Base-by-base conservation (phyloP, 192 early-diverging fungal genomes). In the Martensiomyces pterosporus region DNA sequence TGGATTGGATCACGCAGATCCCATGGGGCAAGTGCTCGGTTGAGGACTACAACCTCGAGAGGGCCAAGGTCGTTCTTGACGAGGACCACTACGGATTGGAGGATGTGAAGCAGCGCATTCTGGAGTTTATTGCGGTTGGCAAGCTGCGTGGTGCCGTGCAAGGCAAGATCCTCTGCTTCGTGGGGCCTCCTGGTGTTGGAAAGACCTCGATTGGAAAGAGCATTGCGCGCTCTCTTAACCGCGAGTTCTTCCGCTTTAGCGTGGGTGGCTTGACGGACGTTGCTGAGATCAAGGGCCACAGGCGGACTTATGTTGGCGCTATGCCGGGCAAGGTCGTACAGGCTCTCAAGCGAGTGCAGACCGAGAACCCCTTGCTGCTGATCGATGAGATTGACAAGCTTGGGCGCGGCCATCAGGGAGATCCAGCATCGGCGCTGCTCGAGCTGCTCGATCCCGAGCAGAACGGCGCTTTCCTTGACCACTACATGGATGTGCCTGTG, bases 311-410 rank as follows among this genome's bases (percentile, higher is more conserved):
- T 66, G 97, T 99, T 8, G 97, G 97, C 37, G 97, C 97, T 5
- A 99, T 99, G 97, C 97, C 97, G 15, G 97, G 97, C 33, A 99
- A 99, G 67, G 92, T 99, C 13, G 84, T 99, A 18, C 97, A 99
- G 74, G 97, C 97, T 2, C 68, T 99, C 51, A 99, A 99, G 63
- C 94, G 94, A 36, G 97, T 99, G 4, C 93, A 99, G 67, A 96
- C 97, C 0, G 94, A 97, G 71, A 99, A 99, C 64, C 94, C 94
- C 13, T 66, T 99, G 18, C 84, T 99, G 37, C 79, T 99, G 74
- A 97, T 99, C 54, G 97, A 99, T 76, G 97, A 99, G 80, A 91
- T 98, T 19, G 96, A 99, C 79, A 99, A 99, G 78, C 77, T 99
- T 22, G 96, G 96, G 16, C 84, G 90, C 24, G 94, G 97, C 16